Evolutionary conservation across 2,329 filamentous ascomycete genomes (phyloP), one percentile per base, ranked within the genome.

Genomic region (Ophiostoma populinum): DNA sequence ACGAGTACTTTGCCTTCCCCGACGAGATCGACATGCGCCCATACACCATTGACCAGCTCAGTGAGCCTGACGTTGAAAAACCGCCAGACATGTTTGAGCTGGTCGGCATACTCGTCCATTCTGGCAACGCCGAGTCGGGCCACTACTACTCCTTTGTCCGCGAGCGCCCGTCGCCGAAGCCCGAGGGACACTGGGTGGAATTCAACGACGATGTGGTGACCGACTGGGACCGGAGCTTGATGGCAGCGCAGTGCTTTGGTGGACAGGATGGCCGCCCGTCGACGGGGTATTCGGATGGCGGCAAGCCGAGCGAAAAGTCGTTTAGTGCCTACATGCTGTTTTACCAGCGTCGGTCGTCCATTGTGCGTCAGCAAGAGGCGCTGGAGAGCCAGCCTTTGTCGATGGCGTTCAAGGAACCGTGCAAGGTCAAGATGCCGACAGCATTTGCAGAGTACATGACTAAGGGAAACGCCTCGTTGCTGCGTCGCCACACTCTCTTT

Each of bases 311-410:
- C 43, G 70, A 75, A 46, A 87, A 86, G 54, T 67, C 70, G 5
- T 77, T 77, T 61, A 95, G 83, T 51, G 90, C 87, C 10, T 98
- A 98, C 54, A 95, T 98, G 81, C 66, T 98, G 7, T 95, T 98
- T 54, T 98, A 98, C 52, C 80, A 94, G 52, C 74, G 90, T 32
- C 70, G 75, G 4, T 75, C 75, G 0, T 70, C 71, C 5, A 62
- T 86, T 37, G 59, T 62, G 13, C 53, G 55, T 12, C 65, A 70
- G 40, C 63, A 70, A 45, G 55, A 63, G 19, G 47, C 53, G 2
- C 56, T 72, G 45, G 50, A 41, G 51, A 2, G 46, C 51, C 4
- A 54, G 52, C 21, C 62, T n/a, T 28, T n/a, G 25, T 6, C 6
- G 25, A 6, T 7, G 24, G 8, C 24, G 24, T 9, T n/a, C n/a